These are phyloP conservation scores for Penicillium sp. DNA, from an alignment of 2,329 filamentous ascomycete species.

Conservation along the genomic window DNA sequence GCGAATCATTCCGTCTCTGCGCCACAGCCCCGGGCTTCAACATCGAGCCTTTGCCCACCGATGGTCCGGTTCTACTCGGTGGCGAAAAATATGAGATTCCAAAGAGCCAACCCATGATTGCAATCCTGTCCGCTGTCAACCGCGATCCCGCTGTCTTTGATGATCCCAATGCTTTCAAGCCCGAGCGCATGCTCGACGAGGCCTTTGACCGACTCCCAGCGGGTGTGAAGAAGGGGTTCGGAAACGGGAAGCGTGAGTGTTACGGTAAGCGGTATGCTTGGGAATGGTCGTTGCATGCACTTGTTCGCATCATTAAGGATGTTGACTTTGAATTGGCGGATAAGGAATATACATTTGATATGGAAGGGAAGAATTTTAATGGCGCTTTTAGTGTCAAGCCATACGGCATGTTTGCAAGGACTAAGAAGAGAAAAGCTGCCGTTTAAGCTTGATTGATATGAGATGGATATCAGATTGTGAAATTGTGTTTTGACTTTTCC, in stretches of 20 bases:
- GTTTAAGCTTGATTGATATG: background rate
- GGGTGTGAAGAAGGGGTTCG: slow-evolving; percentile 68
- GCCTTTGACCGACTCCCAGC: slow-evolving; percentile 63
- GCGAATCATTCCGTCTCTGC: slow-evolving; percentile 62
- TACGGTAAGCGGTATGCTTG: slow-evolving; percentile 71
- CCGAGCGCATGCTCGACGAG: slow-evolving; percentile 70
- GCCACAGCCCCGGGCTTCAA: slow-evolving; percentile 58
- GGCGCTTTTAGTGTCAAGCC: slow-evolving; percentile 37
- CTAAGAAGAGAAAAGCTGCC: background rate
- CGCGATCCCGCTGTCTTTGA: slow-evolving; percentile 63
- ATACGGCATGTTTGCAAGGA: background rate
- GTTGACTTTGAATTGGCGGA: slow-evolving; percentile 66
- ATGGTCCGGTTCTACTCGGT: slow-evolving; percentile 51
- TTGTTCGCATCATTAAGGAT: slow-evolving; percentile 65
- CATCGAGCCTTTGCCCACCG: slow-evolving; percentile 51
- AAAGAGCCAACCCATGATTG: slow-evolving; percentile 52
- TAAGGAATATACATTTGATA: slow-evolving; percentile 41
- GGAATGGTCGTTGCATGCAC: slow-evolving; percentile 65
- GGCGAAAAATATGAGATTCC: slow-evolving; percentile 61
- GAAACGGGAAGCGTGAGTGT: slow-evolving; percentile 67
- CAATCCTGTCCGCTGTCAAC: slow-evolving; percentile 58
- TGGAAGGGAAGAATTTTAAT: slow-evolving; percentile 35
- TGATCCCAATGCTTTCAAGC: slow-evolving; percentile 64
- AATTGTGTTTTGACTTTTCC: background rate
- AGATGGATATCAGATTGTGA: background rate